Evolutionary conservation across 2,329 filamentous ascomycete genomes (phyloP), one percentile per base, ranked within the genome.

Genomic region (Colletotrichum scovillei): DNA sequence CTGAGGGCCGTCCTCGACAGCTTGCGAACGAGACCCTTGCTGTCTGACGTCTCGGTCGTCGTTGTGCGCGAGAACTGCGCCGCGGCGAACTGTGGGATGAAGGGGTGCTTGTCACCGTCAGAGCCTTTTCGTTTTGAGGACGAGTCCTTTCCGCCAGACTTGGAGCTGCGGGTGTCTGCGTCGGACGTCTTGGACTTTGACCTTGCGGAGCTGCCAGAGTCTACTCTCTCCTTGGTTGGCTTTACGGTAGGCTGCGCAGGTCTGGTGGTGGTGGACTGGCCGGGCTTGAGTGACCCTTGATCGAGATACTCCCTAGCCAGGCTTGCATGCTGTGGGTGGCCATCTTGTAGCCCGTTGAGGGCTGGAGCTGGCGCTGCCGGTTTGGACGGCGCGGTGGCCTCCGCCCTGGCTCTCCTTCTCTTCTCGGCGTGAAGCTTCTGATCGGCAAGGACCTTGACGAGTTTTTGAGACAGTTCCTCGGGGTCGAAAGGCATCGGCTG

Each of bases 21-120:
- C 65, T 82, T 85, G 75, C 88, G 86, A 14, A 83, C 78, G 11
- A 82, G 78, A 30, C 77, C 75, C 6, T 78, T 77, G 62, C 79
- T 82, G 35, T 85, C 79, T 30, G 80, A 80, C 78, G 82, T 76
- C 24, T 85, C 84, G 19, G 84, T 81, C 1, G 88, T 89, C 0
- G 89, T 86, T 0, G 89, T 91, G 56, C 84, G 81, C 11, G 85
- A 81, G 76, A 91, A 91, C 70, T 90, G 88, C 14, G 84, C 78
- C 1, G 89, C 89, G 0, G 89, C 89, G 46, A 88, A 84, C 65
- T 84, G 83, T 16, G 90, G 90, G 2, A 90, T 80, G 76, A 91
- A 87, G 46, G 82, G 87, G 75, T 89, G 87, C 6, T 59, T 67
- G 66, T 77, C 64, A 46, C 70, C 32, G 64, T 74, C 53, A 19